Conservation (phyloP, 192 early-diverging fungal species). For the Funneliformis mosseae region DNA sequence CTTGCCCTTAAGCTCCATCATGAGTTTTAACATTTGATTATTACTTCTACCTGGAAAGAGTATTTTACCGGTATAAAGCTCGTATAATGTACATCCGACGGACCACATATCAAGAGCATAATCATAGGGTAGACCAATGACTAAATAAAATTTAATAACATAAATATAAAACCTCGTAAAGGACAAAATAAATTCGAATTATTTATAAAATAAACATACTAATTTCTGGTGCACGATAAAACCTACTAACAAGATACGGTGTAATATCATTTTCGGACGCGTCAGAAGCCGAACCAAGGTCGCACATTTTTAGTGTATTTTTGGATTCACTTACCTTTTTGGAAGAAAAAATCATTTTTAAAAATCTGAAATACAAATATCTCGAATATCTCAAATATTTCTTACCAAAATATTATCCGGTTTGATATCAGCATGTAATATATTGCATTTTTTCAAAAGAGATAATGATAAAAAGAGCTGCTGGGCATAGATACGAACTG, state of each 20-base stretch:
- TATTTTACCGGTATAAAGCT: conserved; percentile 94
- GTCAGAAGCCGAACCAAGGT: conserved; percentile 92
- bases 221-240: conserved; percentile 97
- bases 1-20: conserved; percentile 93
- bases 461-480: conserved; percentile 88
- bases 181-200: background rate
- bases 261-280: conserved; percentile 90
- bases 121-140: conserved; percentile 88
- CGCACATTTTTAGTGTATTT: conserved; percentile 85
- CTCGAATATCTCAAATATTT: background rate
- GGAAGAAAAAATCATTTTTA: background rate
- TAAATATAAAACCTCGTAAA: background rate
- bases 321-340: conserved; percentile 62
- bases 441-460: conserved; percentile 75
- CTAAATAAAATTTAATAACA: conserved; percentile 38
- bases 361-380: background rate
- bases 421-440: conserved; percentile 97
- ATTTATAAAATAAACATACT: conserved; percentile 54
- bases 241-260: conserved; percentile 93
- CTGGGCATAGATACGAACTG: conserved; percentile 88
- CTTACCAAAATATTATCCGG: conserved; percentile 94
- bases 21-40: conserved; percentile 93
- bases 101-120: conserved; percentile 94
- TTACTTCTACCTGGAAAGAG: conserved; percentile 92
- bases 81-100: conserved; percentile 90